These are phyloP conservation scores for Ogataea populi-albae DNA, from an alignment of 805 yeast species.

Conservation along the genomic window DNA sequence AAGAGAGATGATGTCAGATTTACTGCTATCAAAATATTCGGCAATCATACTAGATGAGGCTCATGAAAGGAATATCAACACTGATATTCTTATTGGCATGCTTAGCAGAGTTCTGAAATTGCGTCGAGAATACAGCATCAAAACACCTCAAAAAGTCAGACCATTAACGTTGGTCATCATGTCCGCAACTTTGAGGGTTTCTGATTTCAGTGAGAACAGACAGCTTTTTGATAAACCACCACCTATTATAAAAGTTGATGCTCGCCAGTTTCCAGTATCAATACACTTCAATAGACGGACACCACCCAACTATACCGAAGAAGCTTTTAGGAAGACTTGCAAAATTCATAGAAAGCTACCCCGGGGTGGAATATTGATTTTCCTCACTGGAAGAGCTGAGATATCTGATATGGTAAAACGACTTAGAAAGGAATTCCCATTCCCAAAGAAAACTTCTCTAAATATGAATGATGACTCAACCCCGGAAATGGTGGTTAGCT, in stretches of 20 bases:
- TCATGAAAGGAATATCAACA: slow-evolving; percentile 93
- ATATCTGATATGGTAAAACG: slow-evolving; percentile 72
- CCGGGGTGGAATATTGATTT: slow-evolving; percentile 89
- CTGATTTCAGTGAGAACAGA: slow-evolving; percentile 85
- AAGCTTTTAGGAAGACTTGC: slow-evolving; percentile 78
- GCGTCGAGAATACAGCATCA: slow-evolving; percentile 52
- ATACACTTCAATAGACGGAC: slow-evolving; percentile 86
- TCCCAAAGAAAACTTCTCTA: slow-evolving; percentile 28
- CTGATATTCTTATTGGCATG: slow-evolving; percentile 95
- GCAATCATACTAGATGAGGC: slow-evolving; percentile 94
- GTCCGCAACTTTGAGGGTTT: slow-evolving; percentile 95
- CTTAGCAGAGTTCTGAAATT: slow-evolving; percentile 79
- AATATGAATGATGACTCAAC: slow-evolving; percentile 29
- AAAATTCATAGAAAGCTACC: slow-evolving; percentile 86
- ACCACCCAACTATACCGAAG: slow-evolving; percentile 73
- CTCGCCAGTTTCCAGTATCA: slow-evolving; percentile 92
- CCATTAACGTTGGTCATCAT: slow-evolving; percentile 83
- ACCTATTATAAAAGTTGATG: slow-evolving; percentile 84
- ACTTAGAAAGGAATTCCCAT: slow-evolving; percentile 67
- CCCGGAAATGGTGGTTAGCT: slow-evolving; percentile 46
- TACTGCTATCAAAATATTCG: slow-evolving; percentile 76
- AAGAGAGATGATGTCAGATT: slow-evolving; percentile 90
- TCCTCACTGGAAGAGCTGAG: slow-evolving; percentile 93
- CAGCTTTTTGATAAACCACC: slow-evolving; percentile 69
- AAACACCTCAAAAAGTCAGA: slow-evolving; percentile 46